phyloP scores from a whole-genome alignment of 495 filamentous ascomycete species.

The Lasiosphaeria miniovina region DNA sequence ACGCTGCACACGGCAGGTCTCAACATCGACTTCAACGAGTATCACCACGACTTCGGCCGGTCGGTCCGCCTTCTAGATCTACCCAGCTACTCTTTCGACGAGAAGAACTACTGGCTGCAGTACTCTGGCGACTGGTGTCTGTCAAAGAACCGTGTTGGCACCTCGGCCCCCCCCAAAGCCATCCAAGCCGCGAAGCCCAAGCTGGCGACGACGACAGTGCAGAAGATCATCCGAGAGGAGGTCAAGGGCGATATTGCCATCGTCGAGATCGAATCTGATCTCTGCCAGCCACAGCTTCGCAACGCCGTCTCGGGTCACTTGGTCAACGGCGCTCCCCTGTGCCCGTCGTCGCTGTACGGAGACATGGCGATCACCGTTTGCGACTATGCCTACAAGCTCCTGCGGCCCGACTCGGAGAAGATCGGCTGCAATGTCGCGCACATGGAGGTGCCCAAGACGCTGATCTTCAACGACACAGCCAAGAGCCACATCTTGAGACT shows the following conservation, averaged over 20 bases:
- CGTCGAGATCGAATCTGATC: conserved; percentile 65
- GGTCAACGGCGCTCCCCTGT: conserved; percentile 60
- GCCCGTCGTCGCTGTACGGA: conserved; percentile 62
- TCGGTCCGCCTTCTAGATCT: conserved; percentile 62
- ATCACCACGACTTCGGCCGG: conserved; percentile 65
- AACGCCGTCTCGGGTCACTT: conserved; percentile 65
- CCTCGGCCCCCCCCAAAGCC: conserved; percentile 44
- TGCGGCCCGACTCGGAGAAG: conserved; percentile 52
- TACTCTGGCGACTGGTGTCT: conserved; percentile 68
- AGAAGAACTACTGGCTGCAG: conserved; percentile 80
- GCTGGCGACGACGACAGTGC: conserved; percentile 49
- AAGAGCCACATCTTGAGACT: conserved; percentile 50
- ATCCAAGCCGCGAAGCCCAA: conserved; percentile 50
- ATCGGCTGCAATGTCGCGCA: conserved; percentile 59
- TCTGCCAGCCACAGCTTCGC: conserved; percentile 57
- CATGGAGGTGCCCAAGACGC: conserved; percentile 66
- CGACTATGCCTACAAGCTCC: conserved; percentile 62
- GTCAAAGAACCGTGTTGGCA: conserved; percentile 65
- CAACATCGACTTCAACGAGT: conserved; percentile 74
- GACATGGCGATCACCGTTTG: conserved; percentile 75
- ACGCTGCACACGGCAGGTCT: conserved; percentile 63
- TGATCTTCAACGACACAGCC: conserved; percentile 58
- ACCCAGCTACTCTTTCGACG: conserved; percentile 73
- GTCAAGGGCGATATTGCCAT: conserved; percentile 52
- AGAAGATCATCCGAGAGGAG: conserved; percentile 54